phyloP scores from a whole-genome alignment of 768 basidiomycete species.

The Peribolospora kevripleyi region DNA sequence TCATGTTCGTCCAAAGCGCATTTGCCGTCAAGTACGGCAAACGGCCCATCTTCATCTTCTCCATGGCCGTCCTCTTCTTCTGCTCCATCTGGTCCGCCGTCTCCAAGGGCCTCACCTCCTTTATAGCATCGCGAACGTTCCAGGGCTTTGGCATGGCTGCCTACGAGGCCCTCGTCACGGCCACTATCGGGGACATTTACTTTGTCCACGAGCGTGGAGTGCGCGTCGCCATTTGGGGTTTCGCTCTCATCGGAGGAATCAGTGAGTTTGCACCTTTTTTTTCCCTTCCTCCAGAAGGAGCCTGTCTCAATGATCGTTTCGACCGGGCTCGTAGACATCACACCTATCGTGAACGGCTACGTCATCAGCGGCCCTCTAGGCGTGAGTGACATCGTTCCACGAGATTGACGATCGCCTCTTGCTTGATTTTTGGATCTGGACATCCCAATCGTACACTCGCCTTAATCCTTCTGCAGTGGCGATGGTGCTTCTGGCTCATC shows the following conservation, averaged over 20 bases:
- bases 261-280: slow-evolving; percentile 2
- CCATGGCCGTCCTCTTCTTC: not conserved
- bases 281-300: not conserved
- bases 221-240: slow-evolving; percentile 26
- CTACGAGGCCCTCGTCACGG: slow-evolving; percentile 10
- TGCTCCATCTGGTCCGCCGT: slow-evolving; percentile 27
- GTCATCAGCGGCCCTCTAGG: slow-evolving; percentile 25
- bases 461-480: slow-evolving; percentile 18
- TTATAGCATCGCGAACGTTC: slow-evolving; percentile 25
- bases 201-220: slow-evolving; percentile 16
- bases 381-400: slow-evolving; percentile 14
- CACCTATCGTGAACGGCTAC: slow-evolving; percentile 27
- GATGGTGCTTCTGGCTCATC: slow-evolving; percentile 30
- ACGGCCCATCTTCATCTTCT: slow-evolving; percentile 1
- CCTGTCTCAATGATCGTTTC: not conserved
- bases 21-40: slow-evolving; percentile 25
- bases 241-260: slow-evolving; percentile 25
- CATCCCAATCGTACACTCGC: not conserved
- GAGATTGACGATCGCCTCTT: not conserved
- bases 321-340: slow-evolving; percentile 11
- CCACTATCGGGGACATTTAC: slow-evolving; percentile 9
- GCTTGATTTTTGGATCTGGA: not conserved
- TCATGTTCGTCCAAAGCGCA: slow-evolving; percentile 12
- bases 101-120: slow-evolving; percentile 23
- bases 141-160: slow-evolving; percentile 21